phyloP scores from a whole-genome alignment of 129 eudicot genomes.

The Silybum marianum region DNA sequence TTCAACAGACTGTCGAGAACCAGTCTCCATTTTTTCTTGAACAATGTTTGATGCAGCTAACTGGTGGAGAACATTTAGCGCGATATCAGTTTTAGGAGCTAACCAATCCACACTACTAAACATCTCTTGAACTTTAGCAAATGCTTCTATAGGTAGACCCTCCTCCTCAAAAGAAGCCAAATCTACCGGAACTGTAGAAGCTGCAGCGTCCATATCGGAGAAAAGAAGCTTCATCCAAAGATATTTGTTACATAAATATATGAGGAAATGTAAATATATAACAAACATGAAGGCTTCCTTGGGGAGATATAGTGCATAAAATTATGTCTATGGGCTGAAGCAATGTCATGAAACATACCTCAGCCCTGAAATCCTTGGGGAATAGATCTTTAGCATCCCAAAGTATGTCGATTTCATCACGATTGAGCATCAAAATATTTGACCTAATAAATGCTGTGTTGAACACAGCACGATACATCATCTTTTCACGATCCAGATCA shows the following conservation, averaged over 20 bases:
- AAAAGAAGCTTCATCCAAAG: conserved; percentile 79
- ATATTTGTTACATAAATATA: conserved; percentile 16
- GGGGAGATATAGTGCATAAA: conserved; percentile 17
- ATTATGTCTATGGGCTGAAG: background rate
- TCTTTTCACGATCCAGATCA: conserved; percentile 67
- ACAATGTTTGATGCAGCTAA: conserved; percentile 41
- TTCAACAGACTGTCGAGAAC: conserved; percentile 33
- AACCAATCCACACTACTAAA: conserved; percentile 87
- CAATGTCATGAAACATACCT: conserved; percentile 46
- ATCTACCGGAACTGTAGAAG: conserved; percentile 57
- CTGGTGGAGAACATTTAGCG: conserved; percentile 58
- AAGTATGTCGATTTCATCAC: conserved; percentile 81
- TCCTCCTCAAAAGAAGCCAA: conserved; percentile 74
- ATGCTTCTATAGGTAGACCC: conserved; percentile 95
- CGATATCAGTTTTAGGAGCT: conserved; percentile 59
- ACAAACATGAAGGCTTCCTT: background rate
- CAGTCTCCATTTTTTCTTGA: conserved; percentile 34
- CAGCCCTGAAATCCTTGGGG: conserved; percentile 82
- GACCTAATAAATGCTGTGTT: conserved; percentile 96
- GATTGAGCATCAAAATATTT: conserved; percentile 81
- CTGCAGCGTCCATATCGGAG: conserved; percentile 80
- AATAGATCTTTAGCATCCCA: conserved; percentile 87
- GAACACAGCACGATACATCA: conserved; percentile 88
- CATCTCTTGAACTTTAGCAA: conserved; percentile 89
- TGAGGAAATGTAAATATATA: background rate